Evolutionary conservation across 2,329 filamentous ascomycete genomes (phyloP).

Genomic region (Bertia moriformis): DNA sequence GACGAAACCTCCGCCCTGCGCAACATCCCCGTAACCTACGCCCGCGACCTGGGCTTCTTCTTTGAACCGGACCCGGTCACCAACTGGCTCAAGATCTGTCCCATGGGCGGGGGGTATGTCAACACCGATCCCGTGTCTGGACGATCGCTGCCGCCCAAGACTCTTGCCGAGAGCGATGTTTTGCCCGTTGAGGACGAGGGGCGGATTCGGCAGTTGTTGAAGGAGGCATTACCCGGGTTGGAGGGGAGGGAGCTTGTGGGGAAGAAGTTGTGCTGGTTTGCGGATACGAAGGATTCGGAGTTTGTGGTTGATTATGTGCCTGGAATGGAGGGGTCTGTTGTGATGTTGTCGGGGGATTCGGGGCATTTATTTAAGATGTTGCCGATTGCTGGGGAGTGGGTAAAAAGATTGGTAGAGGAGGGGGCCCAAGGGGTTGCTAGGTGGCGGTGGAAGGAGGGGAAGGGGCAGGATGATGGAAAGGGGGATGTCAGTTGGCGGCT

Average conservation of each 20-base stretch:
- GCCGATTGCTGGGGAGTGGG: constrained; percentile 9
- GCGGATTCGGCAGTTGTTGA: constrained; percentile 25
- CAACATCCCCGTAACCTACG: constrained; percentile 44
- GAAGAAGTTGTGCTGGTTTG: constrained; percentile 34
- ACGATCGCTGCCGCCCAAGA: constrained; percentile 27
- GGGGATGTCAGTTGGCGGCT: not conserved
- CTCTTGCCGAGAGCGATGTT: constrained; percentile 20
- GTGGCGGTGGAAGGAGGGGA: not conserved
- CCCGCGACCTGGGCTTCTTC: constrained; percentile 48
- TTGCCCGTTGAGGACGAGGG: constrained; percentile 28
- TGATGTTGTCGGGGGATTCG: constrained; percentile 7
- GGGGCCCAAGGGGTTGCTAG: not conserved
- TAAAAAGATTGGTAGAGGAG: constrained; percentile 7
- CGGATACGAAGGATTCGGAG: constrained; percentile 32
- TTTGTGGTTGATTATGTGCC: constrained; percentile 19
- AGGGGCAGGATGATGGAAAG: not conserved
- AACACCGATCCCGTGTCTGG: constrained; percentile 17
- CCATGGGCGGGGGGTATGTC: constrained; percentile 40
- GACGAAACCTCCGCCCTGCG: constrained; percentile 35
- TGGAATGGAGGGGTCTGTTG: not conserved
- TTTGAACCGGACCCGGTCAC: constrained; percentile 49
- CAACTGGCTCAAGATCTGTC: constrained; percentile 42
- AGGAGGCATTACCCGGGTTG: constrained; percentile 27
- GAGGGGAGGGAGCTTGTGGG: constrained; percentile 29
- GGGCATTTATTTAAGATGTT: constrained; percentile 14